Conservation (phyloP, 352 stramenopile species). For the Pythium insidiosum region DNA sequence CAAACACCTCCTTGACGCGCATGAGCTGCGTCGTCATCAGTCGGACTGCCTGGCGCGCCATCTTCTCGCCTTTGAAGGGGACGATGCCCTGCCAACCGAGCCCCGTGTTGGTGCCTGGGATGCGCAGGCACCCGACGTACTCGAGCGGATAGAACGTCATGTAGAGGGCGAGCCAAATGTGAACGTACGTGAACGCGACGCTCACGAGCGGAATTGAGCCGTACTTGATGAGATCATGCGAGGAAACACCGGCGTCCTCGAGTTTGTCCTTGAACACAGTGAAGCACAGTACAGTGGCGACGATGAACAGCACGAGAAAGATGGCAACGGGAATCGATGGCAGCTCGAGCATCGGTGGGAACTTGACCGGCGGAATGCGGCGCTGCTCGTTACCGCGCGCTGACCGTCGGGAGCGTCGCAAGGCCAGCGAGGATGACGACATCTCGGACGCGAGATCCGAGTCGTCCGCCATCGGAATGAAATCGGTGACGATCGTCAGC, state of each 20-base stretch:
- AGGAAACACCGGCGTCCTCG: constrained; percentile 41
- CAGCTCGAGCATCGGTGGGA: constrained; percentile 76
- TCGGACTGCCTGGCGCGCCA: constrained; percentile 90
- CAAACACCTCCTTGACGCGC: constrained; percentile 90
- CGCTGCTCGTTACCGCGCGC: constrained; percentile 10
- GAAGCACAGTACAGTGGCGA: constrained; percentile 56
- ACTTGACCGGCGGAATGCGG: constrained; percentile 44
- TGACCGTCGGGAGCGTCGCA: constrained; percentile 1
- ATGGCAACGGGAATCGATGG: constrained; percentile 52
- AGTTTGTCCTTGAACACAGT: constrained; percentile 63
- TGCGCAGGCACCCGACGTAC: constrained; percentile 88
- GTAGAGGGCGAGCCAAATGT: constrained; percentile 95
- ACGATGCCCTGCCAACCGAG: constrained; percentile 97
- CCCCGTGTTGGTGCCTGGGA: constrained; percentile 85
- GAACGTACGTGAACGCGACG: constrained; percentile 90
- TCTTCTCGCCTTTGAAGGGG: constrained; percentile 95
- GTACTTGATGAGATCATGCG: constrained; percentile 64
- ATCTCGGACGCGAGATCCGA: constrained; percentile 1
- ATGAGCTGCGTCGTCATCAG: constrained; percentile 94
- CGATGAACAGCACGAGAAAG: constrained; percentile 36
- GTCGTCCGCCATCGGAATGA: constrained; percentile 36
- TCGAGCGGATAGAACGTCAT: constrained; percentile 98
- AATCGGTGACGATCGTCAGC: constrained; percentile 78
- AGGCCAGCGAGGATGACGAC: no score
- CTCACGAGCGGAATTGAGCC: constrained; percentile 82